A percentile compares a stretch with the other conserved stretches of the same genome.
phyloP scores from a whole-genome alignment of 129 eudicot species.

The Oenanthe sinensis region DNA sequence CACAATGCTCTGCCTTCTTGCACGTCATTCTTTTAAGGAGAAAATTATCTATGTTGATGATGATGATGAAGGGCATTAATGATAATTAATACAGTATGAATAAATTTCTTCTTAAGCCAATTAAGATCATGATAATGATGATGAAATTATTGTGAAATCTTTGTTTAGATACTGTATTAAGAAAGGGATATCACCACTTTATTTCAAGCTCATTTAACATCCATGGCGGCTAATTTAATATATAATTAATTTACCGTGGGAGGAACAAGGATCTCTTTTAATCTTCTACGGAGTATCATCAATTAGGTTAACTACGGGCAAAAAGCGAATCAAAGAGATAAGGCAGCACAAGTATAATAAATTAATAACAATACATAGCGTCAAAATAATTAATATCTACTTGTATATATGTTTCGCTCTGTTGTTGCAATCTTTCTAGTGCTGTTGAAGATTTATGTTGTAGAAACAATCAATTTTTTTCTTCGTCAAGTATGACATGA shows the following conservation, averaged over 20 bases:
- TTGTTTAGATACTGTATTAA: background rate
- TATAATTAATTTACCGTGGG: no score
- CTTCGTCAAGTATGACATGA: background rate
- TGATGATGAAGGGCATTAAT: background rate
- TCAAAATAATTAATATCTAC: no score
- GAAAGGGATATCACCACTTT: background rate
- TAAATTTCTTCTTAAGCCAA: background rate
- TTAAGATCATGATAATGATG: background rate
- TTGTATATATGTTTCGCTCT: background rate
- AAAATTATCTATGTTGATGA: background rate
- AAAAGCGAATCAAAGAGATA: background rate
- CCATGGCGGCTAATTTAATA: background rate
- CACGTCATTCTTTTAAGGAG: background rate
- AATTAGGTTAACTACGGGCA: background rate
- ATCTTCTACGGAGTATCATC: background rate
- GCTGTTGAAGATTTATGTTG: background rate
- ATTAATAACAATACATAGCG: no score
- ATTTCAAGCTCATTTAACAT: background rate
- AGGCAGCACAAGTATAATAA: background rate
- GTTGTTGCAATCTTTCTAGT: background rate
- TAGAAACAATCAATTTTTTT: background rate
- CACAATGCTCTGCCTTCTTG: background rate
- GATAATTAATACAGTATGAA: background rate
- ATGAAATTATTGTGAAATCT: background rate
- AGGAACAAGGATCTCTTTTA: no score